phyloP scores from a whole-genome alignment of 2,329 filamentous ascomycete genomes.

The Lasiodiplodia citricola region DNA sequence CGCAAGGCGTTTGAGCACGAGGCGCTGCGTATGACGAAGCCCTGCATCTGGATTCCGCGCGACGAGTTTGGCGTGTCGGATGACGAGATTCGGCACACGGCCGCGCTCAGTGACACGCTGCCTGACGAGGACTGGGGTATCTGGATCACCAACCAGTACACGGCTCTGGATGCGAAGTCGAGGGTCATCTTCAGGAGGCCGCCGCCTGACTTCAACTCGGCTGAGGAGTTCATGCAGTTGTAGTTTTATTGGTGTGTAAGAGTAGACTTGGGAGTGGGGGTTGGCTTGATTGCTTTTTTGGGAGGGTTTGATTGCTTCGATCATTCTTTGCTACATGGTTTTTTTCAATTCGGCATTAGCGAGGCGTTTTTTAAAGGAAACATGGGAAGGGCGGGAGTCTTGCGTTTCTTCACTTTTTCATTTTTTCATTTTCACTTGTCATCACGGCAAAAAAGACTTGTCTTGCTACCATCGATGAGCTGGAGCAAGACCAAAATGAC shows the following conservation, averaged over 20 bases:
- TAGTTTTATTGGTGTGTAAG: background rate
- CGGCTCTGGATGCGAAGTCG: conserved; percentile 81
- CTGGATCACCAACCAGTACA: conserved; percentile 94
- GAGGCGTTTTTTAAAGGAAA: background rate
- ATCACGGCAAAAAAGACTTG: background rate
- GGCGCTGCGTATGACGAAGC: conserved; percentile 81
- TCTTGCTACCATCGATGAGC: background rate
- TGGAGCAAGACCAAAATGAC: background rate
- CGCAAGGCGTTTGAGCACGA: conserved; percentile 89
- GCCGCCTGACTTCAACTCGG: conserved; percentile 68
- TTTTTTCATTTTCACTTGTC: background rate
- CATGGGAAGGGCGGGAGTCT: background rate
- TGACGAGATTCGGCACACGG: conserved; percentile 73
- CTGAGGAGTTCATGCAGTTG: conserved; percentile 27
- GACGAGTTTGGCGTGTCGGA: conserved; percentile 90
- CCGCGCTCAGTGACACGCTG: conserved; percentile 51
- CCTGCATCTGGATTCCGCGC: conserved; percentile 90
- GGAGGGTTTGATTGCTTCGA: background rate
- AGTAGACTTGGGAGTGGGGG: background rate
- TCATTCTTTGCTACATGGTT: background rate
- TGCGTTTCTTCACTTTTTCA: background rate
- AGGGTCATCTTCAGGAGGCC: conserved; percentile 83
- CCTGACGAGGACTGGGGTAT: conserved; percentile 74
- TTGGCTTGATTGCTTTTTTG: background rate
- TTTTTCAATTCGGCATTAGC: background rate